phyloP scores from a whole-genome alignment of 148 eudicot genomes.

The Camellia granthamiana region DNA sequence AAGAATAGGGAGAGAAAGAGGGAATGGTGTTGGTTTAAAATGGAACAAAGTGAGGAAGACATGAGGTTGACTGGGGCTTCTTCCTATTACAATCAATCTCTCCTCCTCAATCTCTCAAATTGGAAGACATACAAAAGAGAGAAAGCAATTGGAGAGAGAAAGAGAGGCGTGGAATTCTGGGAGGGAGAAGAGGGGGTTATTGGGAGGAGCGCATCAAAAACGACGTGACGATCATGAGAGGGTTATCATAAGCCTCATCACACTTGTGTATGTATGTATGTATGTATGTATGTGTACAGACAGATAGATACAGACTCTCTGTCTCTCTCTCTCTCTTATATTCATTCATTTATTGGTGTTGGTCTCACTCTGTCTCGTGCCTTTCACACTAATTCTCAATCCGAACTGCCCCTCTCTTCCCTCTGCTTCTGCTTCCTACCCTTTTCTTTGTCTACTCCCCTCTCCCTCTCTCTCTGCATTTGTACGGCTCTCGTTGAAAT shows the following conservation, averaged over 20 bases:
- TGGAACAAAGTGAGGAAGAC: constrained; percentile 15
- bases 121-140: neutral
- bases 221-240: constrained; percentile 78
- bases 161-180: constrained; percentile 74
- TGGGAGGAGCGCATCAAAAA: constrained; percentile 49
- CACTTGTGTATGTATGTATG: neutral
- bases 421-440: neutral
- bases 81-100: neutral
- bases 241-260: constrained; percentile 50
- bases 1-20: constrained; percentile 19
- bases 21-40: constrained; percentile 19
- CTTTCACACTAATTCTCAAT: constrained; percentile 69
- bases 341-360: constrained; percentile 30
- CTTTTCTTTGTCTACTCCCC: neutral
- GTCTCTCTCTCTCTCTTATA: constrained; percentile 33
- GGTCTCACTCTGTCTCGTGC: constrained; percentile 42
- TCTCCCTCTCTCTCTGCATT: constrained; percentile 1
- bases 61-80: constrained; percentile 16
- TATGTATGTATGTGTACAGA: neutral
- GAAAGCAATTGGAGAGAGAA: neutral
- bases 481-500: neutral
- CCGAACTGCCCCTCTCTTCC: constrained; percentile 47
- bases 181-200: constrained; percentile 25
- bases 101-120: neutral
- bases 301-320: constrained; percentile 1